phyloP scores from a whole-genome alignment of 257 asterid genomes.

The Leptodermis oblonga region DNA sequence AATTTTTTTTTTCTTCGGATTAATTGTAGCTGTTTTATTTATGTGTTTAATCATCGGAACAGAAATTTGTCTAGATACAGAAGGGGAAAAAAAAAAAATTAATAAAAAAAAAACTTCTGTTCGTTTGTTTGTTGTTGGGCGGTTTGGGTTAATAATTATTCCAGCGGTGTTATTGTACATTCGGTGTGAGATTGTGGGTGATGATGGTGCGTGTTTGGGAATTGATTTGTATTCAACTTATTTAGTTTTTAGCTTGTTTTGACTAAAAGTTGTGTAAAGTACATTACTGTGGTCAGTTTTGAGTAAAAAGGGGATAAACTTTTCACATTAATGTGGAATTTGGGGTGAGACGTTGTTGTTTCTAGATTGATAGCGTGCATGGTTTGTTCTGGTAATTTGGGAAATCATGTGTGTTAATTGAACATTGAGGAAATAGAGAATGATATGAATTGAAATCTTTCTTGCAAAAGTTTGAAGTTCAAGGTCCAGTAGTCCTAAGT shows the following conservation, averaged over 20 bases:
- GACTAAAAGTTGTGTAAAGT: not conserved
- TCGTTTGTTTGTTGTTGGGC: not conserved
- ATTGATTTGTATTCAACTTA: not conserved
- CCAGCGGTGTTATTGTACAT: not conserved
- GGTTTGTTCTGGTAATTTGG: not conserved
- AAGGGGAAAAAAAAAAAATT: too few relatives aligned
- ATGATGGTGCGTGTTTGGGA: not conserved
- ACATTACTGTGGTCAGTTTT: not conserved
- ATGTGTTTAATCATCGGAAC: not conserved
- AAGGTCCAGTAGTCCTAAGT: not conserved
- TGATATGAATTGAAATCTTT: not conserved
- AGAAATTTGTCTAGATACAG: not conserved
- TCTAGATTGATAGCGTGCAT: not conserved
- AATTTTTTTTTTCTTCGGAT: not conserved
- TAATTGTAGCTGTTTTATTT: not conserved
- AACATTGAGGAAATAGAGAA: not conserved
- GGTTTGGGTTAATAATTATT: too few relatives aligned
- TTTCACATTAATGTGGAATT: not conserved
- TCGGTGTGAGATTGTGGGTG: too few relatives aligned
- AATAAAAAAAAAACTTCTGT: too few relatives aligned
- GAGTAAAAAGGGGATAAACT: not conserved
- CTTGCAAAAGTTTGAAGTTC: not conserved
- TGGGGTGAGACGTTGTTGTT: not conserved
- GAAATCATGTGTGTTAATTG: not conserved
- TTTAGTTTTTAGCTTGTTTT: not conserved